Evolutionary conservation across 2,329 filamentous ascomycete genomes (phyloP).

Genomic region (Hawksworthiomyces lignivorus): DNA sequence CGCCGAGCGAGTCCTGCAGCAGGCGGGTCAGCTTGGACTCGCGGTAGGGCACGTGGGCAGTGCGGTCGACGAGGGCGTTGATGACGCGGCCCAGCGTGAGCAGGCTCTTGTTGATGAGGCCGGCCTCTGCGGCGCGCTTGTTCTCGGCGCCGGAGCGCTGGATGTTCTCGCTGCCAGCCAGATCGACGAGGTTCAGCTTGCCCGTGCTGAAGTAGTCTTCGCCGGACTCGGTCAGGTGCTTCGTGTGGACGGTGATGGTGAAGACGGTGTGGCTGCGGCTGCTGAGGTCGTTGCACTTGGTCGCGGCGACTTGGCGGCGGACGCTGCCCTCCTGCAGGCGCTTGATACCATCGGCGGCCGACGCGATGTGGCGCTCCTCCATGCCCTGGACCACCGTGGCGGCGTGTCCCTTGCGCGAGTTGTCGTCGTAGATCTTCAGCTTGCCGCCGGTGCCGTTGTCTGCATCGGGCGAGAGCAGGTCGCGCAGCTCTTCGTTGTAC

Average conservation of each 20-base stretch:
- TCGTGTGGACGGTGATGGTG: slow-evolving; percentile 87
- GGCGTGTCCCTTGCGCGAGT: slow-evolving; percentile 73
- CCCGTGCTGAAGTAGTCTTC: slow-evolving; percentile 87
- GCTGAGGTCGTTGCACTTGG: slow-evolving; percentile 98
- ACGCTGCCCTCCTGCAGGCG: slow-evolving; percentile 82
- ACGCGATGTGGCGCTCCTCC: slow-evolving; percentile 92
- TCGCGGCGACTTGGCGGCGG: slow-evolving; percentile 95
- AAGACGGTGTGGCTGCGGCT: slow-evolving; percentile 97
- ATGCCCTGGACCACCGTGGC: slow-evolving; percentile 91
- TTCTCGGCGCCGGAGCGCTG: slow-evolving; percentile 95
- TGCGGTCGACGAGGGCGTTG: slow-evolving; percentile 88
- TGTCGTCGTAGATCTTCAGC: slow-evolving; percentile 92
- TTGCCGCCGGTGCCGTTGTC: slow-evolving; percentile 52
- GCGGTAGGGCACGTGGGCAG: slow-evolving; percentile 79
- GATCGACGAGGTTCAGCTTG: slow-evolving; percentile 92
- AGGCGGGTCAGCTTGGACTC: slow-evolving; percentile 95
- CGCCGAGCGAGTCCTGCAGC: slow-evolving; percentile 92
- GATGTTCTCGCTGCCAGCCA: slow-evolving; percentile 97
- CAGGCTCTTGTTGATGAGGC: slow-evolving; percentile 95
- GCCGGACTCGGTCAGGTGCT: slow-evolving; percentile 70
- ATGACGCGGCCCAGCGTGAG: slow-evolving; percentile 93
- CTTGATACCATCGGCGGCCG: slow-evolving; percentile 76
- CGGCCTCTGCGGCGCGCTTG: slow-evolving; percentile 91
- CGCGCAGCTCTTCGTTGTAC: slow-evolving; percentile 94
- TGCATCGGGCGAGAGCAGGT: slow-evolving; percentile 78